Conservation (phyloP, 2,329 filamentous ascomycete species). For the Sporothrix sp. region DNA sequence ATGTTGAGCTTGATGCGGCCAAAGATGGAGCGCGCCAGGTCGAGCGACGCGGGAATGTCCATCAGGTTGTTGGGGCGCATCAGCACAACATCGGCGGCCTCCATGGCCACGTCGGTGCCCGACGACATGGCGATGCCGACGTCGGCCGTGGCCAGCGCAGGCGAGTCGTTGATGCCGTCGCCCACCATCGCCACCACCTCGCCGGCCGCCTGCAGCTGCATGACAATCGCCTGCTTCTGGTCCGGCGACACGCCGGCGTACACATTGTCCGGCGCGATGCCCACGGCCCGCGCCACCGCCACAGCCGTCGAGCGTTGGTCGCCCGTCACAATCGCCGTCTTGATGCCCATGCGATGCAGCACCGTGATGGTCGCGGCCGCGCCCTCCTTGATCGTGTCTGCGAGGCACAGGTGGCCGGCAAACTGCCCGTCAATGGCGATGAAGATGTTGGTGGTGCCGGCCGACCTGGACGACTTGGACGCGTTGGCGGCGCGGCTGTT, state of each 20-base stretch:
- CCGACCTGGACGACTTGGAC: constrained; percentile 27
- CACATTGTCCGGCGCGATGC: constrained; percentile 66
- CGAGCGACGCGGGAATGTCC: constrained; percentile 78
- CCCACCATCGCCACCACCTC: constrained; percentile 91
- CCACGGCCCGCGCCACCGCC: constrained; percentile 72
- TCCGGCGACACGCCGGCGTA: constrained; percentile 82
- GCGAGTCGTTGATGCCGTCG: constrained; percentile 97
- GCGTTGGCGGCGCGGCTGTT: constrained; percentile 33
- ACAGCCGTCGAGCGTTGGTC: constrained; percentile 79
- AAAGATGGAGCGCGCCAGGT: constrained; percentile 79
- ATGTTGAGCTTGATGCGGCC: constrained; percentile 88
- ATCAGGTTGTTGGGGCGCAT: constrained; percentile 90
- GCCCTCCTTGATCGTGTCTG: constrained; percentile 84
- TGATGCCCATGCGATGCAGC: constrained; percentile 74
- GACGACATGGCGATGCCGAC: constrained; percentile 88
- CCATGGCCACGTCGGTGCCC: constrained; percentile 95
- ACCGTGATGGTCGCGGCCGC: constrained; percentile 73
- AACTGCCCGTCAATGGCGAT: constrained; percentile 77
- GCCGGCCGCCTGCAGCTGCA: constrained; percentile 61
- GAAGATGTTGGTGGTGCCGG: constrained; percentile 84
- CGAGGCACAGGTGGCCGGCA: constrained; percentile 71
- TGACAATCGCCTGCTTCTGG: constrained; percentile 81
- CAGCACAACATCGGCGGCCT: constrained; percentile 89
- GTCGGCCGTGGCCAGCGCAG: constrained; percentile 83
- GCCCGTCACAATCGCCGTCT: constrained; percentile 85